A percentile compares a stretch with the other conserved stretches of the same genome.
These are phyloP conservation scores for Coprinopsis marcescibilis DNA, from an alignment of 768 basidiomycete genomes.

Conservation along the genomic window DNA sequence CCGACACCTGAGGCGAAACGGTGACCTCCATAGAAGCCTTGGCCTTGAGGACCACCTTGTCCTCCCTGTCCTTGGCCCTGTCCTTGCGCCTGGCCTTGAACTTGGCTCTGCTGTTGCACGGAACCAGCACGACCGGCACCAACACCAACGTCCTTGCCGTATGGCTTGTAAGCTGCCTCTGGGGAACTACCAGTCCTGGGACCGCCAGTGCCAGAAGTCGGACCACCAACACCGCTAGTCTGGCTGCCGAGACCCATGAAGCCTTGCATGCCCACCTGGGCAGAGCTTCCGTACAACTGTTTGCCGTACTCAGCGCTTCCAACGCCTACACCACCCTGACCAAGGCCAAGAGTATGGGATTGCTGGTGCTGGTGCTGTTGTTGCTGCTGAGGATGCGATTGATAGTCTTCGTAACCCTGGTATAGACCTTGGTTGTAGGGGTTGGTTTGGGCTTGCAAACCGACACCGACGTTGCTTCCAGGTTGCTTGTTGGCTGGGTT, in stretches of 20 bases:
- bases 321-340: conserved; percentile 34
- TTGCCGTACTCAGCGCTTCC: conserved; percentile 37
- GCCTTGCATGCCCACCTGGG: conserved; percentile 53
- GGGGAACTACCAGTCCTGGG: conserved; percentile 56
- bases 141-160: conserved; percentile 58
- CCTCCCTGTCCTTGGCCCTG: conserved; percentile 41
- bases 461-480: conserved; percentile 44
- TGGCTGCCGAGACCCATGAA: conserved; percentile 62
- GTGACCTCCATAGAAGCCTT: conserved; percentile 43
- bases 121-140: conserved; percentile 36
- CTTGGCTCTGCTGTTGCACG: conserved; percentile 40
- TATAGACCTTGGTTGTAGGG: conserved; percentile 63
- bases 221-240: conserved; percentile 30
- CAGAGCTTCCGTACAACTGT: conserved; percentile 41
- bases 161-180: conserved; percentile 72
- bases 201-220: conserved; percentile 36
- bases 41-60: conserved; percentile 46
- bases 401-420: conserved; percentile 43
- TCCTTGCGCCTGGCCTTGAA: conserved; percentile 49
- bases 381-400: conserved; percentile 49
- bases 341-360: conserved; percentile 37
- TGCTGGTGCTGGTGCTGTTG: conserved; percentile 58
- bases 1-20: conserved; percentile 36
- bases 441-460: conserved; percentile 43
- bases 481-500: conserved; percentile 66